These are phyloP conservation scores for Metschnikowia lochheadii DNA, from an alignment of 805 yeast species.

Conservation along the genomic window DNA sequence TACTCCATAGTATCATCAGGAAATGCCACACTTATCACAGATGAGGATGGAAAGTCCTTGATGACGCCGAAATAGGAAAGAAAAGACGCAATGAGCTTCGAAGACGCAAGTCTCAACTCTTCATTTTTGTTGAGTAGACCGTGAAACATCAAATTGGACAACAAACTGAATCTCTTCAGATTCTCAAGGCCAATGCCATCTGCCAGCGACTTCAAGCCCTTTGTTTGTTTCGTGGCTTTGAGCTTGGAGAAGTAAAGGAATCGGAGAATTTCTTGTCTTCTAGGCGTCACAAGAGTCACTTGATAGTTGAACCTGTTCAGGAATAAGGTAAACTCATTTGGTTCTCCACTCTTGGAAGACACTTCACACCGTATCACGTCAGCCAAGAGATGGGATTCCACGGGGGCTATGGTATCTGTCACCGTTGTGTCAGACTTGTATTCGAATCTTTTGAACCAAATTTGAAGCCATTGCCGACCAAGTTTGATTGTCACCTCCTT, in stretches of 20 bases:
- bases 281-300: conserved; percentile 31
- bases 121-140: conserved; percentile 61
- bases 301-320: conserved; percentile 24
- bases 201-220: conserved; percentile 21
- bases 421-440: conserved; percentile 20
- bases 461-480: conserved; percentile 66
- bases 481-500: conserved; percentile 60
- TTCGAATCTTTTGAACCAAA: conserved; percentile 24
- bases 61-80: conserved; percentile 52
- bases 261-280: conserved; percentile 59
- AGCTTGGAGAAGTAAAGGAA: conserved; percentile 63
- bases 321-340: conserved; percentile 33
- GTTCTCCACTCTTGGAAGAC: conserved; percentile 20
- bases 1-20: conserved; percentile 66
- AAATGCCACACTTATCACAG: conserved; percentile 50
- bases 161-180: conserved; percentile 47
- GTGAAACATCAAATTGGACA: conserved; percentile 61
- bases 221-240: conserved; percentile 41
- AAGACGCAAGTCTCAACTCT: conserved; percentile 60
- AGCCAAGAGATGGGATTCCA: conserved; percentile 30
- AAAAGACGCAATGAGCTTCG: conserved; percentile 56
- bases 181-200: conserved; percentile 45
- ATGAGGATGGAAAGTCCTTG: conserved; percentile 50
- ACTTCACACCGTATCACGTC: conserved; percentile 37
- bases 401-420: conserved; percentile 30